phyloP scores from a whole-genome alignment of 257 asterid species.

The Salvia splendens region DNA sequence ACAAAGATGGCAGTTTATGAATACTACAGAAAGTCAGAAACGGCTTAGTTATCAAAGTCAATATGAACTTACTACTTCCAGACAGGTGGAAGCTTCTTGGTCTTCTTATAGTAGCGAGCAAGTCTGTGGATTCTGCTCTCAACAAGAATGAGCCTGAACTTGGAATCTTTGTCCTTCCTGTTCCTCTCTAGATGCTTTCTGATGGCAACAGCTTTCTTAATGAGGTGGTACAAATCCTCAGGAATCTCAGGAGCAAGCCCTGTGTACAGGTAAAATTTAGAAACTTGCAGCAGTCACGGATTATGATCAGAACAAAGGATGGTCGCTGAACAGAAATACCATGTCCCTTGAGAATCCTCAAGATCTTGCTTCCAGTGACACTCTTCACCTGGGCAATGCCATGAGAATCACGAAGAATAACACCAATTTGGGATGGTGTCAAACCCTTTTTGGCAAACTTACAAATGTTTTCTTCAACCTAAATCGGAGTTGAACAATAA shows the following conservation, averaged over 20 bases:
- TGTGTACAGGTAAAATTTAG: conserved; percentile 16
- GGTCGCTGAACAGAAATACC: conserved; percentile 29
- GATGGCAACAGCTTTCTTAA: conserved; percentile 57
- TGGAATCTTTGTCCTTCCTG: conserved; percentile 55
- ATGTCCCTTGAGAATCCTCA: conserved; percentile 51
- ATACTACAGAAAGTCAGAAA: too few species aligned
- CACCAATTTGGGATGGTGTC: conserved; percentile 54
- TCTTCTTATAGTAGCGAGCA: conserved; percentile 57
- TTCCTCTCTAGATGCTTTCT: conserved; percentile 58
- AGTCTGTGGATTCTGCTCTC: conserved; percentile 53
- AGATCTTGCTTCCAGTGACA: conserved; percentile 51
- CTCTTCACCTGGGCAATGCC: conserved; percentile 59
- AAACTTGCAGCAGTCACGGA: conserved; percentile 3
- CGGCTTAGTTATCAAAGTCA: too few species aligned
- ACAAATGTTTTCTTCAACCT: conserved; percentile 49
- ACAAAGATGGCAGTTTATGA: too few species aligned
- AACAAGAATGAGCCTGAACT: conserved; percentile 52
- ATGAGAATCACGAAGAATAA: conserved; percentile 55
- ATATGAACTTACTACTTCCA: conserved; percentile 49
- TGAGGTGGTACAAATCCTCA: conserved; percentile 50
- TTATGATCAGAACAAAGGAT: too few species aligned
- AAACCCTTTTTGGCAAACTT: conserved; percentile 52
- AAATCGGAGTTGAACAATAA: neutral
- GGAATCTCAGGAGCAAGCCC: conserved; percentile 59
- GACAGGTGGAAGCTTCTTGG: conserved; percentile 59